A percentile compares a stretch with the other conserved stretches of the same genome.
phyloP scores from a whole-genome alignment of 805 yeast genomes.

The Debaryomyces tyrocola region DNA sequence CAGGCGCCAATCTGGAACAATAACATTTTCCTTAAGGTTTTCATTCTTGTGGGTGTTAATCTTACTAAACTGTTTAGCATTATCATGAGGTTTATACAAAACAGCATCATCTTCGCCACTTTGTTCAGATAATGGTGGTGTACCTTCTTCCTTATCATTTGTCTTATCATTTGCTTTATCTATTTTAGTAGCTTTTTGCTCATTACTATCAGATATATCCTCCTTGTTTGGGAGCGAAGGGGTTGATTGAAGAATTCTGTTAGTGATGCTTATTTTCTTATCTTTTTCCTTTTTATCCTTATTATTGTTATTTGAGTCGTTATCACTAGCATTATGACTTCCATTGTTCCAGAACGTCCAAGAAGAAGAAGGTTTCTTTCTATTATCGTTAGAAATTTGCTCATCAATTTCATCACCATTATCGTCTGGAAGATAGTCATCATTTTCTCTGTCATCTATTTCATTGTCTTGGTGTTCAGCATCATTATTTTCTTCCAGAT shows the following conservation, averaged over 20 bases:
- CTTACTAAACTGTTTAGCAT: conserved; percentile 38
- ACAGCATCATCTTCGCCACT: conserved; percentile 39
- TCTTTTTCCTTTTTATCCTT: conserved; percentile 11
- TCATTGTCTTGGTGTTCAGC: conserved; percentile 14
- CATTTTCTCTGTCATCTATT: conserved; percentile 16
- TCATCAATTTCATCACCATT: conserved; percentile 36
- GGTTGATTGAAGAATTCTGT: conserved; percentile 33
- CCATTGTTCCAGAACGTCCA: conserved; percentile 40
- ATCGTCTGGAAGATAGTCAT: conserved; percentile 22
- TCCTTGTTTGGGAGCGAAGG: conserved; percentile 25
- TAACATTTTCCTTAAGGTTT: conserved; percentile 37
- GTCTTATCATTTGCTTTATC: conserved; percentile 7
- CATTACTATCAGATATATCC: conserved; percentile 7
- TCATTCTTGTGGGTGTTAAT: conserved; percentile 47
- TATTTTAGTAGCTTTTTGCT: conserved; percentile 5
- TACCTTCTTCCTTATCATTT: conserved; percentile 5
- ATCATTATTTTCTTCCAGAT: conserved; percentile 7
- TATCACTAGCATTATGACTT: conserved; percentile 7
- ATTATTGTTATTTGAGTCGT: conserved; percentile 1
- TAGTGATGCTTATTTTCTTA: conserved; percentile 15
- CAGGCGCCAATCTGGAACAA: conserved; percentile 43
- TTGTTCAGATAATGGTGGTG: conserved; percentile 5
- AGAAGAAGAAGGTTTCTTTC: conserved; percentile 19
- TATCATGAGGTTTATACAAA: conserved; percentile 42
- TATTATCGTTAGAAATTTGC: conserved; percentile 20